Evolutionary conservation across 2,329 filamentous ascomycete genomes (phyloP).

Genomic region (Zasmidium angulare): DNA sequence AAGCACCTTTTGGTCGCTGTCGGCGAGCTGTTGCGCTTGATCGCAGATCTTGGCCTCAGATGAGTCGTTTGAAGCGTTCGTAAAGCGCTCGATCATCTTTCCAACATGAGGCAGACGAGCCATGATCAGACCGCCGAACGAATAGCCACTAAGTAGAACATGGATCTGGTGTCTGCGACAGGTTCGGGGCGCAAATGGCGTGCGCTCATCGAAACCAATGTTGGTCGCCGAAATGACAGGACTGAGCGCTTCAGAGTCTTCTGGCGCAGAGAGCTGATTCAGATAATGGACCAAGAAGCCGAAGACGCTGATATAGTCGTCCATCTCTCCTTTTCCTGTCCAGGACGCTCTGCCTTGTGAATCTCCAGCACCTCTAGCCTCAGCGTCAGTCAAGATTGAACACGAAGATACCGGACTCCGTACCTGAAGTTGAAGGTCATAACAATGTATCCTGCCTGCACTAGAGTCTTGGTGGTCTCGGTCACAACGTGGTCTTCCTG

Average conservation of each 20-base stretch:
- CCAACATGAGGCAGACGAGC: slow-evolving; percentile 64
- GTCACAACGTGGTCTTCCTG: slow-evolving; percentile 80
- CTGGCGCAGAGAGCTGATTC: slow-evolving; percentile 48
- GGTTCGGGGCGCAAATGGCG: not conserved
- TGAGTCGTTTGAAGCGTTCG: slow-evolving; percentile 53
- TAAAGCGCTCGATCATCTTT: slow-evolving; percentile 61
- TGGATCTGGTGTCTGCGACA: not conserved
- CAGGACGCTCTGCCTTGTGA: slow-evolving; percentile 82
- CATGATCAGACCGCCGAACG: slow-evolving; percentile 83
- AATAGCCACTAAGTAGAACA: slow-evolving; percentile 75
- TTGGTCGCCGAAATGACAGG: slow-evolving; percentile 3
- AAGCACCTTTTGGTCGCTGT: slow-evolving; percentile 18
- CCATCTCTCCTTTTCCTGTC: slow-evolving; percentile 76
- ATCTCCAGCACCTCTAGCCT: slow-evolving; percentile 67
- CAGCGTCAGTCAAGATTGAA: not conserved
- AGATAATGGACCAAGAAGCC: slow-evolving; percentile 77
- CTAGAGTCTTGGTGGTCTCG: slow-evolving; percentile 61
- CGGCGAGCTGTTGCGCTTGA: slow-evolving; percentile 67
- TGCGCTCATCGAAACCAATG: not conserved
- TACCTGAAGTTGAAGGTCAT: slow-evolving; percentile 92
- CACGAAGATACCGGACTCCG: slow-evolving; percentile 12
- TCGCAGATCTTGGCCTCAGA: slow-evolving; percentile 67
- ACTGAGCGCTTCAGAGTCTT: slow-evolving; percentile 4
- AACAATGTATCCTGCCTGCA: slow-evolving; percentile 72
- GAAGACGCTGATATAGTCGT: slow-evolving; percentile 80